These are phyloP conservation scores for Coemansia sp. DNA, from an alignment of 192 early-diverging fungal genomes.

Conservation along the genomic window DNA sequence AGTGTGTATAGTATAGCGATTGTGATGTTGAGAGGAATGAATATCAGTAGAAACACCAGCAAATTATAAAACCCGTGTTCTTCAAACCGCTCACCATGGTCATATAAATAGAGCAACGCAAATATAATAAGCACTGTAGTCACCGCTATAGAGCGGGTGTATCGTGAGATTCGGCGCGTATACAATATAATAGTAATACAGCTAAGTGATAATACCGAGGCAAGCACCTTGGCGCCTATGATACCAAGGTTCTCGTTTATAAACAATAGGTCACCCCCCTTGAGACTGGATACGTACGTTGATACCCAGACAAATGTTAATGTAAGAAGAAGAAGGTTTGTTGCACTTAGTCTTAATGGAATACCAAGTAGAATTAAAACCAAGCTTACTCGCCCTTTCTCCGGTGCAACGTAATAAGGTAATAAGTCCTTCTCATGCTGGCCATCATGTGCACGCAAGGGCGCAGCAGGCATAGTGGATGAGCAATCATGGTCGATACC, in stretches of 20 bases:
- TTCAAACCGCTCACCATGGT: constrained; percentile 61
- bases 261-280: constrained; percentile 54
- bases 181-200: constrained; percentile 45
- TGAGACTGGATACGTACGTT: constrained; percentile 23
- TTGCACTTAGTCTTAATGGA: no score
- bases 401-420: no score
- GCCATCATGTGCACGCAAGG: no score
- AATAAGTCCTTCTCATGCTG: no score
- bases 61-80: constrained; percentile 59
- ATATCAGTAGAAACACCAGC: constrained; percentile 57
- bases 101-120: constrained; percentile 50
- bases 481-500: no score
- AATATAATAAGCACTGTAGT: constrained; percentile 11
- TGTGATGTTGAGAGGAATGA: constrained; percentile 50
- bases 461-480: no score
- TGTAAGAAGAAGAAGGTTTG: not conserved
- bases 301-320: constrained; percentile 5
- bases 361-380: no score
- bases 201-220: constrained; percentile 52
- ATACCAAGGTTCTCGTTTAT: constrained; percentile 54
- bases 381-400: no score
- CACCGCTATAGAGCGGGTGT: constrained; percentile 15
- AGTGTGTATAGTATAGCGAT: constrained; percentile 43
- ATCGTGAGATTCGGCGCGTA: constrained; percentile 32
- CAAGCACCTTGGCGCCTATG: constrained; percentile 48